These are phyloP conservation scores for Aureobasidium mangrovei DNA, from an alignment of 2,329 filamentous ascomycete species.

Conservation along the genomic window DNA sequence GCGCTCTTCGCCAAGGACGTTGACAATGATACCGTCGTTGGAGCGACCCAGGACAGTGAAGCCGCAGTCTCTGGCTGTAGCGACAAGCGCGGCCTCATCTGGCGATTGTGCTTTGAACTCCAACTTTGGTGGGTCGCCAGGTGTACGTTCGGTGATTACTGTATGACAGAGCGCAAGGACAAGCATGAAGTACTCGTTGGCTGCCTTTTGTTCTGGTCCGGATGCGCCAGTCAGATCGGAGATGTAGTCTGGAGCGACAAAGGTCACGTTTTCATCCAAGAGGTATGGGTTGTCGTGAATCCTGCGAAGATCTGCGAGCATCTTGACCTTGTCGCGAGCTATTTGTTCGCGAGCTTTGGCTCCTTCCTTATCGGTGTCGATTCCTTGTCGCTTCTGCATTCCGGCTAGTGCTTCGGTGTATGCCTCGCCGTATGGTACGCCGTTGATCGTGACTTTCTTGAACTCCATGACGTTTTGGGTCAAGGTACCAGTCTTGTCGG, in stretches of 20 bases:
- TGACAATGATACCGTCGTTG: conserved; percentile 72
- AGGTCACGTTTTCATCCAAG: conserved; percentile 81
- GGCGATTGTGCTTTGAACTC: conserved; percentile 96
- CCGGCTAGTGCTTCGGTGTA: conserved; percentile 96
- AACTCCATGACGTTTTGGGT: conserved; percentile 98
- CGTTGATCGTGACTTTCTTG: conserved; percentile 96
- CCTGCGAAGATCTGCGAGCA: conserved; percentile 63
- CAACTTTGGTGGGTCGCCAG: conserved; percentile 84
- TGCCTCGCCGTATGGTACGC: conserved; percentile 91
- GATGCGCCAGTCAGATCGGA: conserved; percentile 71
- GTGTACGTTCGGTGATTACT: conserved; percentile 81
- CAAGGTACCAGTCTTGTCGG: conserved; percentile 82
- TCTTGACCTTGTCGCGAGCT: conserved; percentile 62
- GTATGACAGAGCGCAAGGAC: conserved; percentile 93
- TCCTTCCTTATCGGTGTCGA: conserved; percentile 75
- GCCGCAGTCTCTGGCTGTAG: conserved; percentile 89
- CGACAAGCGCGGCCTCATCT: conserved; percentile 88
- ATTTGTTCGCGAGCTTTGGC: conserved; percentile 68
- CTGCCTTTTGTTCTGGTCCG: conserved; percentile 64
- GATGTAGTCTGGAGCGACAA: conserved; percentile 84
- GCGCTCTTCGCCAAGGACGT: conserved; percentile 76
- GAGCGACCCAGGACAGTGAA: conserved; percentile 82
- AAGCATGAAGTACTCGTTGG: conserved; percentile 87
- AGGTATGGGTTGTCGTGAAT: conserved; percentile 87
- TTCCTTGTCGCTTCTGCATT: conserved; percentile 84